Conservation (phyloP, 2,329 filamentous ascomycete genomes). For the Diatrype stigma region DNA sequence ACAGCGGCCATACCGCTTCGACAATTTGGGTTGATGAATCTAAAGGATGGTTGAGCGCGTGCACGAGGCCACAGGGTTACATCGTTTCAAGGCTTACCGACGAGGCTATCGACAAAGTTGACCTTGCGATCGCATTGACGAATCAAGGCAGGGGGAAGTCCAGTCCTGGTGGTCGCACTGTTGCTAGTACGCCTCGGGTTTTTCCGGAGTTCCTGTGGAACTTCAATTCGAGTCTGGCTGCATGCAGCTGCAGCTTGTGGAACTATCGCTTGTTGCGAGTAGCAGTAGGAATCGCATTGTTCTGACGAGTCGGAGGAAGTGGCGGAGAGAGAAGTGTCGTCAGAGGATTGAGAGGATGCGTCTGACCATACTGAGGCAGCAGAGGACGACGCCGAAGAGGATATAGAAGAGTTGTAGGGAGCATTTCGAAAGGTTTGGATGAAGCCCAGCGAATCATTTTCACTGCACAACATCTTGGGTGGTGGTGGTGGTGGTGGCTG, state of each 20-base stretch:
- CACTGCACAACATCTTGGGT: slow-evolving; percentile 56
- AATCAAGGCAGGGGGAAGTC: slow-evolving; percentile 69
- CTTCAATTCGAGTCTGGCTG: slow-evolving; percentile 33
- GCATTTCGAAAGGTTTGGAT: slow-evolving; percentile 45
- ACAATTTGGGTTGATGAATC: slow-evolving; percentile 97
- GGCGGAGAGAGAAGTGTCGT: slow-evolving; percentile 62
- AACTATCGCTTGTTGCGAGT: slow-evolving; percentile 25
- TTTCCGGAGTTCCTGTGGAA: slow-evolving; percentile 60
- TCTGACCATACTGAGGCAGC: slow-evolving; percentile 76
- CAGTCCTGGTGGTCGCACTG: slow-evolving; percentile 51
- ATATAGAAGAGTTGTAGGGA: slow-evolving; percentile 67
- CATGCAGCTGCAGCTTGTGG: slow-evolving; percentile 28
- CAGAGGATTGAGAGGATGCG: slow-evolving; percentile 64
- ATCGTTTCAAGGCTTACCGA: slow-evolving; percentile 70
- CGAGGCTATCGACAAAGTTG: slow-evolving; percentile 92
- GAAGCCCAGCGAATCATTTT: slow-evolving; percentile 50
- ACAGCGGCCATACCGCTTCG: slow-evolving; percentile 93
- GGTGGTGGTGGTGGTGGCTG: slow-evolving; percentile 13
- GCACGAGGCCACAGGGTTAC: slow-evolving; percentile 8
- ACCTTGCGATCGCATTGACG: slow-evolving; percentile 89
- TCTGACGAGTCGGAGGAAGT: slow-evolving; percentile 53
- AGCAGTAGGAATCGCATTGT: slow-evolving; percentile 41
- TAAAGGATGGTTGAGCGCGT: slow-evolving; percentile 40
- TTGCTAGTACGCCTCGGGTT: slow-evolving; percentile 56
- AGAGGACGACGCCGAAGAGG: slow-evolving; percentile 72